phyloP scores from a whole-genome alignment of 2,329 filamentous ascomycete species.

The Neurospora sp. region DNA sequence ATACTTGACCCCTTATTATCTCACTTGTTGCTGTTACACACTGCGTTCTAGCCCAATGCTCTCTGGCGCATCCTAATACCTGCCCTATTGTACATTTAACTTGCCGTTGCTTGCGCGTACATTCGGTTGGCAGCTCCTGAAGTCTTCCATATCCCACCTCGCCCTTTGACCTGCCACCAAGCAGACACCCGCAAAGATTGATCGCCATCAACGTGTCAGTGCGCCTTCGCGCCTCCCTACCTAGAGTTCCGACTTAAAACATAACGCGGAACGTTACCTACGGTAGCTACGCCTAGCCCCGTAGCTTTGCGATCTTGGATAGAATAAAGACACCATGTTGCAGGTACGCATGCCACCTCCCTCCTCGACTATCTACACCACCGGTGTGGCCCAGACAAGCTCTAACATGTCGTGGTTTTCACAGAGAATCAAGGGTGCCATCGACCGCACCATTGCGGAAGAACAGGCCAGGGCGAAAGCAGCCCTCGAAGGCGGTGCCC shows the following conservation, averaged over 20 bases:
- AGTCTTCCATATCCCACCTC: background rate
- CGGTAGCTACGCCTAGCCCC: background rate
- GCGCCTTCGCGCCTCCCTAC: background rate
- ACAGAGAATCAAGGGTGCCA: constrained; percentile 73
- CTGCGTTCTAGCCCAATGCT: background rate
- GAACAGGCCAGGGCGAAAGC: constrained; percentile 72
- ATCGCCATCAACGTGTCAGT: background rate
- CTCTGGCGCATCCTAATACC: background rate
- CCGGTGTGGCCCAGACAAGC: constrained; percentile 2
- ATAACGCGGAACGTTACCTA: background rate
- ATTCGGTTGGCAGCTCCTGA: background rate
- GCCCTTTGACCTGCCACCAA: background rate
- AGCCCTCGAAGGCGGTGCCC: constrained; percentile 25
- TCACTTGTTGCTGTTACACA: background rate
- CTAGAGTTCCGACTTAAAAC: background rate
- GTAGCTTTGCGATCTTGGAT: background rate
- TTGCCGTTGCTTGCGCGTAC: background rate
- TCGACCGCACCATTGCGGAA: constrained; percentile 81
- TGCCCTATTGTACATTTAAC: background rate
- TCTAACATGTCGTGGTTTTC: constrained; percentile 1
- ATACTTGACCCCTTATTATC: background rate
- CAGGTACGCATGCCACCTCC: constrained; percentile 16
- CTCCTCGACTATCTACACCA: background rate
- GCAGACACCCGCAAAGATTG: background rate
- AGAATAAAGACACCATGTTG: constrained; percentile 18